Evolutionary conservation across 139 green algal genomes (phyloP), one percentile per base, ranked within the genome.

Genomic region (Edaphochlamys debaryana): DNA sequence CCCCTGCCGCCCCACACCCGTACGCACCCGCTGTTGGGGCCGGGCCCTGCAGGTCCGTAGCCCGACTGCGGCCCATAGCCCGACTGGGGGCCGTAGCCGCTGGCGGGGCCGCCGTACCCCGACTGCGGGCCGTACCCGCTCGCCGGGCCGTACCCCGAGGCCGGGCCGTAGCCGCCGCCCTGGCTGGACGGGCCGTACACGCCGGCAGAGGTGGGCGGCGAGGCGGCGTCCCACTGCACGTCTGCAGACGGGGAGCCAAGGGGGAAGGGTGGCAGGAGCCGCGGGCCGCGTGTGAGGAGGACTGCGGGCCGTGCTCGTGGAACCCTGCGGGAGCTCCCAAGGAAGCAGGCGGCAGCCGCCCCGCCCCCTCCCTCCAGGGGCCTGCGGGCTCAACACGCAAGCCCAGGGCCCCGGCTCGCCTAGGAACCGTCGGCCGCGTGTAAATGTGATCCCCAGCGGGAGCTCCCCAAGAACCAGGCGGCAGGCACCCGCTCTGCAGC

Each of bases 51-150:
- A 30, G 75, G 75, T 1, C 75, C 75, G 62, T 73, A 82, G 38
- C 75, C 75, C 8, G 75, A 82, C 30, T 67, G 34, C 2, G 75
- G 75, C 2, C 69, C 69, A 42, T 64, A 76, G 75, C 56, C 56
- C 56, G 63, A 69, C 25, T 69, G 63, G 32, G 63, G n/a, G n/a
- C 63, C 63, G 41, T 41, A 66, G 25, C 58, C 58, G 15, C 11
- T 22, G 11, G 9, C 11, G 13, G 45, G 45, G 56, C 56, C 56
- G 56, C 56, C 56, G 62, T 41, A 68, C 3, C 62, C 62, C 62
- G 62, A 68, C 62, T 68, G 62, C 19, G 72, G 72, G 11, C 72
- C 72, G 72, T 68, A 79, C 0, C 72, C 72, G 11, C 19, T 6
- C 25, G 6, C 56, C 4, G 74, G 74, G 0, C 74, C 74, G 41